Base-by-base conservation (phyloP, 2,329 filamentous ascomycete genomes). In the Penicillium psychrosexuale region DNA sequence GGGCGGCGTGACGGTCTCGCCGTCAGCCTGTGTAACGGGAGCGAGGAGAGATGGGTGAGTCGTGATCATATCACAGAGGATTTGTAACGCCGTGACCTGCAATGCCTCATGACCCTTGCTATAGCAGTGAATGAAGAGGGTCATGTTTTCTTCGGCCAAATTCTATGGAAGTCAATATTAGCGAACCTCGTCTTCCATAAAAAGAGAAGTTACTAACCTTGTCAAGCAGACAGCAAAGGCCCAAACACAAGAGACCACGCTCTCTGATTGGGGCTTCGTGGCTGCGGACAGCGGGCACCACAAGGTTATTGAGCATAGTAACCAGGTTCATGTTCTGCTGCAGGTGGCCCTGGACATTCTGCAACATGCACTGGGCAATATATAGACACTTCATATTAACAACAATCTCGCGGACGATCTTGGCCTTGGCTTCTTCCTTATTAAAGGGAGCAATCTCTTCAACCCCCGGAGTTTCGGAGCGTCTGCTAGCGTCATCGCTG, bases 341-440 rank as follows among this genome's bases (percentile, higher is more conserved):
- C 36, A 97, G 79, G 66, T 89, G 89, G 57, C 91, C 90, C 50
- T 89, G 83, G 9, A 99, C 90, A 68, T 97, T 96, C 69, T 95
- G 87, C 48, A 99, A 82, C 89, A 97, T 96, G 79, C 91, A 97
- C 73, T 97, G 91, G 27, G 95, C 92, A 63, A 99, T 97, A 69
- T 97, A 90, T 58, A 99, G 81, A 72, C 94, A 97, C 76, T 97
- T 97, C 84, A 97, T 92, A 78, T 97, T 97, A 72, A 97, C 89
- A 78, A 97, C 86, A 69, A 97, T 94, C 75, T 97, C 91, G 61
- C 85, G 87, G 62, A 97, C 63, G 24, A 76, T 64, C 62, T 76
- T 85, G 1, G 89, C 90, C 76, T 92, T 95, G 44, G 80, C 80
- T 61, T 84, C 82, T 49, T 84, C 81, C 46, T 77, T 76, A 58